These are phyloP conservation scores for Amorphotheca resinae DNA, from an alignment of 495 filamentous ascomycete species.

Conservation along the genomic window DNA sequence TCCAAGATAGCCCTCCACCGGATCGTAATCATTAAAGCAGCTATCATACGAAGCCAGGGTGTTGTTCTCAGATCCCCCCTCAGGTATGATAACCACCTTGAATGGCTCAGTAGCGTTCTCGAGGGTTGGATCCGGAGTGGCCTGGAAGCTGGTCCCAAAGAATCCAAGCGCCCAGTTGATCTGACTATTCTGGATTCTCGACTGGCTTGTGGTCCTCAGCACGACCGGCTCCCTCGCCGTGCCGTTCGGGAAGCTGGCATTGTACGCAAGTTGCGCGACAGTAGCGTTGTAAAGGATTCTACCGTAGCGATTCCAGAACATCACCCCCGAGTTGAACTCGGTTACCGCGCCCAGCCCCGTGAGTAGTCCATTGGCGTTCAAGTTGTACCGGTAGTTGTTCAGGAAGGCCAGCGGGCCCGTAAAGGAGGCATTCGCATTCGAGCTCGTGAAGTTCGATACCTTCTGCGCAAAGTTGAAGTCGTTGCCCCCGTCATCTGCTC, in stretches of 20 bases:
- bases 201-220: constrained; percentile 37
- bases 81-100: constrained; percentile 34
- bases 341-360: constrained; percentile 37
- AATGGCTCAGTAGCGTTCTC: constrained; percentile 25
- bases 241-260: constrained; percentile 32
- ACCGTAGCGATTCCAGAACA: constrained; percentile 43
- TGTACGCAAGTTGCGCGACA: constrained; percentile 29
- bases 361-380: constrained; percentile 28
- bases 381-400: constrained; percentile 36
- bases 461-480: constrained; percentile 35
- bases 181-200: constrained; percentile 36
- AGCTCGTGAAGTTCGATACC: constrained; percentile 30
- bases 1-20: constrained; percentile 22
- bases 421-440: constrained; percentile 25
- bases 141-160: constrained; percentile 26
- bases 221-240: constrained; percentile 32
- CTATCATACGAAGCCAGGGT: constrained; percentile 34
- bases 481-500: constrained; percentile 30
- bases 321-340: constrained; percentile 35
- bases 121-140: constrained; percentile 19
- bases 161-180: constrained; percentile 32
- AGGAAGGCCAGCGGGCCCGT: constrained; percentile 36
- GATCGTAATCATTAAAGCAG: constrained; percentile 22
- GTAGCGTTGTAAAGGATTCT: constrained; percentile 35
- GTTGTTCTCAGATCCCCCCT: constrained; percentile 35